These are phyloP conservation scores for Blastomyces gilchristii DNA, from an alignment of 2,329 filamentous ascomycete species.

Conservation along the genomic window DNA sequence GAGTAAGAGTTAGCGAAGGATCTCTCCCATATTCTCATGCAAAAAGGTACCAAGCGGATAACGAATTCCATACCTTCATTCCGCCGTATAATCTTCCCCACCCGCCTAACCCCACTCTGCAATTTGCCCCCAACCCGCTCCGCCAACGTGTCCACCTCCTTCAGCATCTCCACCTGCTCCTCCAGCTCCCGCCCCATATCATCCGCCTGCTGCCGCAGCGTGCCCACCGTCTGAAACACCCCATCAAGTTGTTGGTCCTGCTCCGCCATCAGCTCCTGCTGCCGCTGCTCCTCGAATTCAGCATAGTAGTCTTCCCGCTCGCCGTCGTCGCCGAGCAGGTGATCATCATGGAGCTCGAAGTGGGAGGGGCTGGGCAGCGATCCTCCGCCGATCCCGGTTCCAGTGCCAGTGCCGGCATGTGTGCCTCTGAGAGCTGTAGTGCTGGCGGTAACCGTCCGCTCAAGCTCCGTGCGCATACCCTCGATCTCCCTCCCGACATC, in stretches of 20 bases:
- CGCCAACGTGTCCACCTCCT: conserved; percentile 71
- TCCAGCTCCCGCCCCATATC: conserved; percentile 95
- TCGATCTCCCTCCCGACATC: conserved; percentile 85
- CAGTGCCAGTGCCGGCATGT: conserved; percentile 29
- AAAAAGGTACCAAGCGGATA: conserved; percentile 21
- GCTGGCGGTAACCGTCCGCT: conserved; percentile 33
- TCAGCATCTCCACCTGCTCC: conserved; percentile 83
- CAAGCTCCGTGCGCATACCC: conserved; percentile 75
- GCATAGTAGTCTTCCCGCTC: conserved; percentile 56
- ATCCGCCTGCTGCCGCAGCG: conserved; percentile 77
- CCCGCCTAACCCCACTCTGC: conserved; percentile 74
- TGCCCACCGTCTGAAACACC: conserved; percentile 87
- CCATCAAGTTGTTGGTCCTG: conserved; percentile 89
- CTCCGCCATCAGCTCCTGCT: conserved; percentile 83
- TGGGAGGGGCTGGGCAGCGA: conserved; percentile 50
- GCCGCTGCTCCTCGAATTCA: conserved; percentile 82
- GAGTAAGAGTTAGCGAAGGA: conserved; percentile 11
- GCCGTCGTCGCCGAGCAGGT: conserved; percentile 34
- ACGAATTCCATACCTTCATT: conserved; percentile 63
- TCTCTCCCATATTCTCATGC: not conserved
- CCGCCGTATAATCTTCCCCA: conserved; percentile 70
- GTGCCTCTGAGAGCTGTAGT: conserved; percentile 32
- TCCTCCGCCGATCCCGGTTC: conserved; percentile 22
- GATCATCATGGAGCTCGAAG: conserved; percentile 39
- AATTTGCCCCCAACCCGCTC: conserved; percentile 81